Evolutionary conservation across 2,329 filamentous ascomycete genomes (phyloP).

Genomic region (Eutypa lata): DNA sequence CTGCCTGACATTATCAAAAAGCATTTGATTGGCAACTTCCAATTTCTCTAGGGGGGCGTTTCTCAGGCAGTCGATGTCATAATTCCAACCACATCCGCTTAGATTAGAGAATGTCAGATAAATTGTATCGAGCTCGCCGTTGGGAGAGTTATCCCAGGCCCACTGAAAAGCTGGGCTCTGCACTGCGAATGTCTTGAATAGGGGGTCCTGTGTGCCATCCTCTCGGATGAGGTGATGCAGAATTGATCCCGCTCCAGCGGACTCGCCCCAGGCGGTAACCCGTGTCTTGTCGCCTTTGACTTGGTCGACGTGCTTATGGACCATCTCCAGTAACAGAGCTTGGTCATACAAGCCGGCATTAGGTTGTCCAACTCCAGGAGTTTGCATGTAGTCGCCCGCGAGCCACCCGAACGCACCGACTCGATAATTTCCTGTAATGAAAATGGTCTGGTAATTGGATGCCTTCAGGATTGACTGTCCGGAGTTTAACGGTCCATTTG

Average conservation of each 20-base stretch:
- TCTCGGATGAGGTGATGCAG: conserved; percentile 46
- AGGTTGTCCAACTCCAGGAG: conserved; percentile 35
- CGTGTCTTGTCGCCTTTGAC: conserved; percentile 39
- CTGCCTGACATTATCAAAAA: conserved; percentile 24
- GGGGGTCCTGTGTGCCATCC: conserved; percentile 39
- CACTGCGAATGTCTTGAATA: conserved; percentile 33
- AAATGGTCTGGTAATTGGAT: conserved; percentile 38
- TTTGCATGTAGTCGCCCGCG: conserved; percentile 41
- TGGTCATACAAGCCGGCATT: conserved; percentile 41
- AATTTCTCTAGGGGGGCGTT: not conserved
- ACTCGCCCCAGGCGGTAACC: conserved; percentile 43
- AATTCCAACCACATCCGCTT: conserved; percentile 29
- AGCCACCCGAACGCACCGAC: conserved; percentile 47
- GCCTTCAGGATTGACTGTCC: conserved; percentile 33
- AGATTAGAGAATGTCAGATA: conserved; percentile 22
- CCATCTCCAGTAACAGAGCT: conserved; percentile 40
- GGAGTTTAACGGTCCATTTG: conserved; percentile 34
- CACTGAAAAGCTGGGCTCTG: conserved; percentile 25
- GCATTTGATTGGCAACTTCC: conserved; percentile 9
- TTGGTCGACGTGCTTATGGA: conserved; percentile 35
- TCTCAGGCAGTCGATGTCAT: conserved; percentile 29
- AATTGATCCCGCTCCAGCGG: conserved; percentile 48
- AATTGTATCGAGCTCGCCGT: conserved; percentile 15
- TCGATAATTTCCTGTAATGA: conserved; percentile 46
- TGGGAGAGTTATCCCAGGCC: conserved; percentile 22